phyloP scores from a whole-genome alignment of 805 yeast genomes.

The Nakazawaea sp. region DNA sequence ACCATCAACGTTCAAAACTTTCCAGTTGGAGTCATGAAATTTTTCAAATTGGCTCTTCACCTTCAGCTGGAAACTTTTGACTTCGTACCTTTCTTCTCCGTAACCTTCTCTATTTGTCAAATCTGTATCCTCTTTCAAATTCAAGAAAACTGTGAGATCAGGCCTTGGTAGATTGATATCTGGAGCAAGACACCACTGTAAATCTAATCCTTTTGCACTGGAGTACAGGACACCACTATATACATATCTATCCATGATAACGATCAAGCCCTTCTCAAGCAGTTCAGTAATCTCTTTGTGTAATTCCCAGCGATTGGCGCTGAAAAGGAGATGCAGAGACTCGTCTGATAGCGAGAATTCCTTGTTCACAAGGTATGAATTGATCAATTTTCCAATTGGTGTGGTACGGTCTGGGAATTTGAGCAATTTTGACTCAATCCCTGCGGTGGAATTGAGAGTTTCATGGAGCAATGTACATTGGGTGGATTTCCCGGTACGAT shows the following conservation, averaged over 20 bases:
- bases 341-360: slow-evolving; percentile 56
- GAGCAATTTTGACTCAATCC: slow-evolving; percentile 32
- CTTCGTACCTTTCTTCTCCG: slow-evolving; percentile 94
- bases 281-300: slow-evolving; percentile 35
- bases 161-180: slow-evolving; percentile 86
- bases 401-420: slow-evolving; percentile 91
- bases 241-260: slow-evolving; percentile 80
- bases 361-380: slow-evolving; percentile 56
- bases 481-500: slow-evolving; percentile 90
- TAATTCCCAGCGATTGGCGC: slow-evolving; percentile 94
- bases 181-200: slow-evolving; percentile 73
- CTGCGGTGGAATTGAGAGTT: slow-evolving; percentile 20
- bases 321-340: slow-evolving; percentile 79
- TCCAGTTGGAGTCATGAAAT: slow-evolving; percentile 25
- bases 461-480: slow-evolving; percentile 45
- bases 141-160: slow-evolving; percentile 73
- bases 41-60: slow-evolving; percentile 57
- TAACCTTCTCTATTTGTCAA: slow-evolving; percentile 60
- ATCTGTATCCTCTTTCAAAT: slow-evolving; percentile 42
- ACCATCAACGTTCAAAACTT: slow-evolving; percentile 52
- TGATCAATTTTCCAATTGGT: slow-evolving; percentile 70
- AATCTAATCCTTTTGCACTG: slow-evolving; percentile 68
- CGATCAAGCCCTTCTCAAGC: slow-evolving; percentile 45
- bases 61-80: slow-evolving; percentile 58
- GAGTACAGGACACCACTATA: slow-evolving; percentile 94